Evolutionary conservation across 345 rosid genomes (phyloP).

Genomic region (Salix suchowensis): DNA sequence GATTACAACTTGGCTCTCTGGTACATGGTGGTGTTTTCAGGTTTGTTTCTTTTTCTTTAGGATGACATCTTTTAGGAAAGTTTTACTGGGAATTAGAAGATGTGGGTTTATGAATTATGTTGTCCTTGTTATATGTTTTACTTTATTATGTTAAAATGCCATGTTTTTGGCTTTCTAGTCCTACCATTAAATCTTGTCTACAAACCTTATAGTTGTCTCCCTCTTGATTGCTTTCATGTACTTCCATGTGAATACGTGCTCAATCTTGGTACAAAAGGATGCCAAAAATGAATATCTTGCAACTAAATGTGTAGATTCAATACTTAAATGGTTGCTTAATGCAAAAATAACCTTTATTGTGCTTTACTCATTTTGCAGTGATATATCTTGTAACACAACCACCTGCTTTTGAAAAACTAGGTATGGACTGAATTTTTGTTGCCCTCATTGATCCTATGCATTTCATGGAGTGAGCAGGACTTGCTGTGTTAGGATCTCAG

Average conservation of each 20-base stretch:
- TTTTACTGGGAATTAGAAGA: not conserved
- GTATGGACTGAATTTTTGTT: constrained; percentile 34
- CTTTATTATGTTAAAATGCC: not conserved
- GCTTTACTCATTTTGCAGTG: constrained; percentile 39
- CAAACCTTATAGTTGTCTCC: not conserved
- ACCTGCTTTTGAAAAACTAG: constrained; percentile 61
- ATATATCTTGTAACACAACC: constrained; percentile 61
- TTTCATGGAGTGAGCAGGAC: not conserved
- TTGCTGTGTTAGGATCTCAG: not conserved
- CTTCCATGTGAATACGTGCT: not conserved
- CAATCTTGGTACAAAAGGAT: not conserved
- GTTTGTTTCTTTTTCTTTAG: constrained; percentile 24
- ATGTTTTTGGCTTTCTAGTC: not conserved
- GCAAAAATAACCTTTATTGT: not conserved
- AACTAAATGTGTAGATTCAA: not conserved
- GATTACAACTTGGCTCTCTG: constrained; percentile 76
- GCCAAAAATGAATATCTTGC: no score
- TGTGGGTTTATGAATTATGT: not conserved
- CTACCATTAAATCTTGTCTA: not conserved
- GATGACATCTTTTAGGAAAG: not conserved
- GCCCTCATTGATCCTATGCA: not conserved
- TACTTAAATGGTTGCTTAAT: no score
- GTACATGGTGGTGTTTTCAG: constrained; percentile 57
- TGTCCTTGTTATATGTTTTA: not conserved
- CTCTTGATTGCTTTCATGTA: not conserved